Conservation (phyloP, 106 monocot species). For the Allium sativum region DNA sequence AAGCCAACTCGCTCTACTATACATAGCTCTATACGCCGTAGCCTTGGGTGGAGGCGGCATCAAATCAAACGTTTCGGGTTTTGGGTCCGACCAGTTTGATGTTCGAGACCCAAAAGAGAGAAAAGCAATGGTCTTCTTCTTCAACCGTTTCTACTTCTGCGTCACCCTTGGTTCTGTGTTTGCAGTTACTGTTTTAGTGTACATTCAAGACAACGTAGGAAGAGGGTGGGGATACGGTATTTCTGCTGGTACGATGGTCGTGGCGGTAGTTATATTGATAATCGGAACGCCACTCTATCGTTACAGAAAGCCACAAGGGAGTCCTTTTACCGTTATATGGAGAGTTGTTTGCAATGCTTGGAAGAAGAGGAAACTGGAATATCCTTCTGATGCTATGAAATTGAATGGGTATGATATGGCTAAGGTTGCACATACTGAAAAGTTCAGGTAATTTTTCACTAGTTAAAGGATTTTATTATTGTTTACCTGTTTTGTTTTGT, state of each 20-base stretch:
- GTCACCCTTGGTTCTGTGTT: conserved; percentile 57
- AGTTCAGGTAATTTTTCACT: conserved; percentile 22
- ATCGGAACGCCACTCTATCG: conserved; percentile 34
- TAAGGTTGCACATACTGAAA: conserved; percentile 27
- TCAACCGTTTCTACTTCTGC: conserved; percentile 61
- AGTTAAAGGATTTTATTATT: too few relatives aligned
- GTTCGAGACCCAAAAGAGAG: conserved; percentile 30
- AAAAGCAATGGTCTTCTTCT: conserved; percentile 53
- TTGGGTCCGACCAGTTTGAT: conserved; percentile 68
- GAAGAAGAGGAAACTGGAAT: conserved; percentile 30
- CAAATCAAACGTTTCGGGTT: conserved; percentile 71
- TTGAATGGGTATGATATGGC: conserved; percentile 30
- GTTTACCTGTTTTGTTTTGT: too few relatives aligned
- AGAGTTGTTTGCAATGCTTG: conserved; percentile 29
- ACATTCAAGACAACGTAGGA: conserved; percentile 60
- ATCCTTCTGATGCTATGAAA: conserved; percentile 13
- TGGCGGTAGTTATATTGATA: conserved; percentile 26
- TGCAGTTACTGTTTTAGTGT: conserved; percentile 43
- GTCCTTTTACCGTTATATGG: conserved; percentile 41
- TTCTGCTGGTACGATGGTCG: conserved; percentile 32
- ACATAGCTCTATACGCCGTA: conserved; percentile 55
- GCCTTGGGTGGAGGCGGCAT: conserved; percentile 68
- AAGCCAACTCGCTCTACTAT: conserved; percentile 46
- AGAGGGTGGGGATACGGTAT: conserved; percentile 58
- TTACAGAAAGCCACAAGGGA: conserved; percentile 33